Conservation (phyloP, 1,139 yeast species). For the Diutina pseudorugosa region DNA sequence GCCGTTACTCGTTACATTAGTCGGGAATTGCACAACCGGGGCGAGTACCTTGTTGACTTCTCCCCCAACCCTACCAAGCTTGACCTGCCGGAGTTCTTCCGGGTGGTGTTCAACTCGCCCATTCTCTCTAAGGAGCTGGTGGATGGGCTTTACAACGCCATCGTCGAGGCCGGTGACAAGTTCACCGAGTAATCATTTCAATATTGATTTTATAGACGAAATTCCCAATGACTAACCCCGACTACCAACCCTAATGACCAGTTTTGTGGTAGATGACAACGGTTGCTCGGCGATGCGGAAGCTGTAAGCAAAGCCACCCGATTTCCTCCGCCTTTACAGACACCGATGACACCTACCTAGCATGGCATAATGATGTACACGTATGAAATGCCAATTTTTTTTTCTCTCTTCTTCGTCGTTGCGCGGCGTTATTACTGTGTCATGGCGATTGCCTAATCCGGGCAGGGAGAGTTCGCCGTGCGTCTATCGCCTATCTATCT, state of each 20-base stretch:
- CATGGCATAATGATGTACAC: background rate
- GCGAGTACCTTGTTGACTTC: conserved; percentile 64
- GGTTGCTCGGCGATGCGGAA: background rate
- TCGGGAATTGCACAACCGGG: conserved; percentile 44
- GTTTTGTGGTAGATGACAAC: too few species aligned
- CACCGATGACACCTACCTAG: background rate
- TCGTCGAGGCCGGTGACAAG: background rate
- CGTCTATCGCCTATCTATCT: background rate
- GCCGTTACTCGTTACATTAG: conserved; percentile 53
- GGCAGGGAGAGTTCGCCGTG: too few species aligned
- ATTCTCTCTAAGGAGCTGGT: conserved; percentile 1
- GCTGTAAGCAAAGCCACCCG: background rate
- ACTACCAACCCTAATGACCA: too few species aligned
- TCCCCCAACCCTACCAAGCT: conserved; percentile 56
- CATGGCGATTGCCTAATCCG: background rate
- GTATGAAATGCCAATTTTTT: background rate
- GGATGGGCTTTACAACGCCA: background rate
- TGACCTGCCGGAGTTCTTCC: conserved; percentile 63
- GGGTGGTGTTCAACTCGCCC: conserved; percentile 79
- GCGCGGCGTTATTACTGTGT: background rate
- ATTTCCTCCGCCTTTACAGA: background rate
- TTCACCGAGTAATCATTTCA: background rate
- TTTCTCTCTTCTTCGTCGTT: too few species aligned
- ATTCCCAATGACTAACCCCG: too few species aligned
- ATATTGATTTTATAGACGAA: too few species aligned